A percentile compares a stretch with the other conserved stretches of the same genome.
phyloP scores from a whole-genome alignment of 176 grass and related monocot genomes.

The Saccharum officinarum region DNA sequence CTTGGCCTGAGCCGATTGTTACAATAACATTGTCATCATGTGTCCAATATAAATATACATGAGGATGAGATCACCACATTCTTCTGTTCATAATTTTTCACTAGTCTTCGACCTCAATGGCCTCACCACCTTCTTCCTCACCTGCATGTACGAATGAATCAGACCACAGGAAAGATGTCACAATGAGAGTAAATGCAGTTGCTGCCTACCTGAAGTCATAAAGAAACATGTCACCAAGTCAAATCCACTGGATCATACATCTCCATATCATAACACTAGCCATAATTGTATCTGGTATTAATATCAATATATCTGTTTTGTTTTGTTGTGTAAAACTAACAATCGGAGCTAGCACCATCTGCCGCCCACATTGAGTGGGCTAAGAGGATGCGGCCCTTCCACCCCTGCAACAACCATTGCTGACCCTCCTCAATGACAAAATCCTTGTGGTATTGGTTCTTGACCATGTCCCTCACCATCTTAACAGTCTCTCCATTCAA shows the following conservation, averaged over 20 bases:
- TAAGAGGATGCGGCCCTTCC: constrained; percentile 54
- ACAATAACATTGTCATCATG: neutral
- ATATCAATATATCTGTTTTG: neutral
- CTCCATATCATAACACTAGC: neutral
- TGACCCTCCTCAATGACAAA: constrained; percentile 52
- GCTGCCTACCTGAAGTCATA: neutral
- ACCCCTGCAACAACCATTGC: constrained; percentile 51
- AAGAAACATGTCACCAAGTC: neutral
- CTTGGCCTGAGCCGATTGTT: neutral
- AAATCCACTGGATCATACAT: neutral
- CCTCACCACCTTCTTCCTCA: neutral
- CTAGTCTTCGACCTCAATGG: neutral
- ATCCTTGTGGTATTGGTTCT: constrained; percentile 46
- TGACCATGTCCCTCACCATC: constrained; percentile 33
- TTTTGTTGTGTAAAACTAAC: neutral
- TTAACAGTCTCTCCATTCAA: constrained; percentile 29
- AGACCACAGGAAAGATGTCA: neutral
- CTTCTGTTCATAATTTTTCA: too few relatives aligned
- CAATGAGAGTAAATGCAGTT: neutral
- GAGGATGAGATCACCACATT: neutral
- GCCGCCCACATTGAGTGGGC: constrained; percentile 46
- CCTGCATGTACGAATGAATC: neutral
- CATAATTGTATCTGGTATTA: neutral
- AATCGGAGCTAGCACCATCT: neutral
- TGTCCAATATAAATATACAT: neutral